Evolutionary conservation across 2,329 filamentous ascomycete genomes (phyloP), one percentile per base, ranked within the genome.

Genomic region (Westerdykella ornata): DNA sequence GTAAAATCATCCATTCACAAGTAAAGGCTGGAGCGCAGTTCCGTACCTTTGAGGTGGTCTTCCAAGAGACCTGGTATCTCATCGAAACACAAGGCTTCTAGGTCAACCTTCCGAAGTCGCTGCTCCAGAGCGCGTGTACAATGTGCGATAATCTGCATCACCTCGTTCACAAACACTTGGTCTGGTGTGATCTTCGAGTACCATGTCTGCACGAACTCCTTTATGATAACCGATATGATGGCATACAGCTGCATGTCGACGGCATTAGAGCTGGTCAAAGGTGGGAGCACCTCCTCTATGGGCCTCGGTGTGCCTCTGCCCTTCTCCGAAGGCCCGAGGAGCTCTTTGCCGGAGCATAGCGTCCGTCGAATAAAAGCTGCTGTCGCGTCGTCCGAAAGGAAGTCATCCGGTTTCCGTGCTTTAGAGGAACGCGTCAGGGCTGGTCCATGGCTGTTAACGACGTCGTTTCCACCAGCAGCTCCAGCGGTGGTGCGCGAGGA

Each of bases 201-300:
- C 92, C 92, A 98, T 22, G 80, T 81, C 64, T 92, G 83, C 29
- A 98, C 85, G 63, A 88, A 95, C 50, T 96, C 88, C 57, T 85
- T 82, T 55, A 96, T 74, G 47, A 97, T 81, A 44, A 97, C 84
- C 39, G 92, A 85, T 46, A 98, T 81, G 45, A 97, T 78, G 19
- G 87, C 90, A 63, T 97, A 98, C 4, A 98, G 76, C 68, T 98
- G 85, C 42, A 94, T 71, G 65, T 98, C 92, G 45, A 97, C 80
- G 54, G 94, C 88, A 65, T 95, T 94, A 38, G 88, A 88, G 70
- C 88, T 95, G 37, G 90, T 97, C 58, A 98, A 74, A 30, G 89
- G 88, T 44, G 90, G 92, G 35, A 98, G 72, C 33, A 95, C 72
- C 53, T 89, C 84, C 45, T 94, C 81, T 52, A 94, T 82, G 37